Percentiles rank a stretch among this genome's conserved stretches.
Evolutionary conservation across 2,329 filamentous ascomycete genomes (phyloP).

Genomic region (Septoria petroselini): DNA sequence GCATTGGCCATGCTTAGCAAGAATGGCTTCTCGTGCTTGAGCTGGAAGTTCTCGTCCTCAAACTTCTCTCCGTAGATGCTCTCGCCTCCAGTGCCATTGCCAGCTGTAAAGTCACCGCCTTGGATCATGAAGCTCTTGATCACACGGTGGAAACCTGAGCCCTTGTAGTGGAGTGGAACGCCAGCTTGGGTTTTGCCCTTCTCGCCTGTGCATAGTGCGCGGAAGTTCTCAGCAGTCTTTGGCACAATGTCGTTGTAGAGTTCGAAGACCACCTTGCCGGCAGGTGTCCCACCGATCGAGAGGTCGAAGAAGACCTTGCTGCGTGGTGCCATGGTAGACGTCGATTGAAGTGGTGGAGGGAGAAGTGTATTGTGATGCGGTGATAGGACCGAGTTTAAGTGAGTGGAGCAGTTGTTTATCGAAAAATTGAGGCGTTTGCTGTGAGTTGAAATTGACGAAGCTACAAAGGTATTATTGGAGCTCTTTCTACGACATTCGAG

Average conservation of each 20-base stretch:
- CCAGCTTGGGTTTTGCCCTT: constrained; percentile 79
- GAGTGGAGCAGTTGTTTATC: neutral
- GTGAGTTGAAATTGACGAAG: constrained; percentile 6
- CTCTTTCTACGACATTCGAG: neutral
- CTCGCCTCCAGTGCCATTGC: constrained; percentile 93
- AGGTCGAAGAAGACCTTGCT: constrained; percentile 93
- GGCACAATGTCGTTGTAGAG: constrained; percentile 70
- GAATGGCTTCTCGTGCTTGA: constrained; percentile 90
- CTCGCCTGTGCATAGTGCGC: constrained; percentile 88
- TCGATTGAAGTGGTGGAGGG: neutral
- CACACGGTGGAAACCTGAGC: constrained; percentile 87
- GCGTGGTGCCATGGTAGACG: constrained; percentile 43
- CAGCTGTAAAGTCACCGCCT: constrained; percentile 92
- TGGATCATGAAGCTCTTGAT: constrained; percentile 99
- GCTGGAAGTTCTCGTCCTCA: constrained; percentile 89
- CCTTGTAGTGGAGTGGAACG: constrained; percentile 88
- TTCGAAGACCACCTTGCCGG: constrained; percentile 82
- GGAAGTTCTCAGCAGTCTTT: constrained; percentile 96
- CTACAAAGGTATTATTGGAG: no score
- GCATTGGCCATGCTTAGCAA: constrained; percentile 97
- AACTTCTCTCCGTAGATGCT: constrained; percentile 98
- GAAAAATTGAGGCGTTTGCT: neutral
- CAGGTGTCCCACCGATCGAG: constrained; percentile 67
- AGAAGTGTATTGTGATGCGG: neutral
- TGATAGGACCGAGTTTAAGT: no score